phyloP scores from a whole-genome alignment of 441 rosid genomes.

The Biscutella auriculata region DNA sequence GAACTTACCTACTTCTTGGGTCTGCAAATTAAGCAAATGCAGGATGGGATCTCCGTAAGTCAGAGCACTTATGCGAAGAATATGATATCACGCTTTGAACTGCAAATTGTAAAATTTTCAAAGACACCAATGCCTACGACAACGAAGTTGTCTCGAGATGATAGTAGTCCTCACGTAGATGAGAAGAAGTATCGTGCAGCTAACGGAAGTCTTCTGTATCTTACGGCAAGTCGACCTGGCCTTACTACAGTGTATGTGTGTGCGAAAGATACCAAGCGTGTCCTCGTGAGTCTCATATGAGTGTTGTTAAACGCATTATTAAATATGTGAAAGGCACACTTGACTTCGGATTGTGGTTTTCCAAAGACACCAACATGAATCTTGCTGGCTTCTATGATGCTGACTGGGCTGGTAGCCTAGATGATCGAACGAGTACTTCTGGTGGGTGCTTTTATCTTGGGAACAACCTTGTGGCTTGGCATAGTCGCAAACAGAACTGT shows the following conservation, averaged over 20 bases:
- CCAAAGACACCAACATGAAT: not conserved
- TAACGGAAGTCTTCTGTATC: not conserved
- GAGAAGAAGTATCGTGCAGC: not conserved
- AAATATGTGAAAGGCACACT: not conserved
- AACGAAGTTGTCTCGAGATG: rapidly evolving
- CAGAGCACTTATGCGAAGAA: not conserved
- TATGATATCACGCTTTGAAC: rapidly evolving
- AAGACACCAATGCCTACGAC: rapidly evolving
- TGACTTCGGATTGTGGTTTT: rapidly evolving
- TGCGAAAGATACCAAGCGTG: not conserved
- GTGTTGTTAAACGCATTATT: not conserved
- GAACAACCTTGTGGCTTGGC: not conserved
- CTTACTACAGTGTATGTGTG: not conserved
- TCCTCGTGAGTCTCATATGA: rapidly evolving
- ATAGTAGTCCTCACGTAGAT: rapidly evolving
- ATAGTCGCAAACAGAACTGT: not conserved
- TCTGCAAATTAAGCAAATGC: rapidly evolving
- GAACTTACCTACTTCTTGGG: not conserved
- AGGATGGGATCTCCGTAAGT: rapidly evolving
- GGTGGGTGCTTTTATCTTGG: not conserved
- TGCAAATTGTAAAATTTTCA: rapidly evolving
- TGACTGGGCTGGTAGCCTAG: not conserved
- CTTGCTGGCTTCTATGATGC: not conserved
- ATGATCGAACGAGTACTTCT: not conserved
- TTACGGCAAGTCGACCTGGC: not conserved